Evolutionary conservation across 768 basidiomycete genomes (phyloP).

Genomic region (Candolleomyces aberdarensis): DNA sequence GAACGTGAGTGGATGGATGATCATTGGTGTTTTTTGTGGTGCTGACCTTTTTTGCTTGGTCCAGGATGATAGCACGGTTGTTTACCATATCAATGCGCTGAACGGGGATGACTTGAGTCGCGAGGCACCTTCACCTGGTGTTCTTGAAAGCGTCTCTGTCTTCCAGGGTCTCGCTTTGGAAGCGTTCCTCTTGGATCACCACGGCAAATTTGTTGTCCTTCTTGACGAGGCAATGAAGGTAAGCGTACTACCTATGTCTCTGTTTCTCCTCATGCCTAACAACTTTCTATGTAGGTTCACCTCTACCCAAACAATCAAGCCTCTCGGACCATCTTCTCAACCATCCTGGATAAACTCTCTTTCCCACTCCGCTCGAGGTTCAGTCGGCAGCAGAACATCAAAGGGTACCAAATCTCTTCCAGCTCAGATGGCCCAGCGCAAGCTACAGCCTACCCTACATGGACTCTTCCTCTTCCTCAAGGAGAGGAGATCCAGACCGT

Average conservation of each 20-base stretch:
- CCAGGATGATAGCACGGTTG: slow-evolving; percentile 44
- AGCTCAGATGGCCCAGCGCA: slow-evolving; percentile 31
- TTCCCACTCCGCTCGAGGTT: slow-evolving; percentile 52
- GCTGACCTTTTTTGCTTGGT: not conserved
- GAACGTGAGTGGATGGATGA: slow-evolving; percentile 54
- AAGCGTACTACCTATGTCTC: too few relatives aligned
- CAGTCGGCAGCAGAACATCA: slow-evolving; percentile 29
- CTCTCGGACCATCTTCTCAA: slow-evolving; percentile 41
- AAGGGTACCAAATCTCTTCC: slow-evolving; percentile 53
- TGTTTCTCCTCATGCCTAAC: too few relatives aligned
- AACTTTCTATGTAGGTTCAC: slow-evolving; percentile 60
- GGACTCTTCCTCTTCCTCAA: slow-evolving; percentile 56
- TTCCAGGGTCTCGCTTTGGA: slow-evolving; percentile 60
- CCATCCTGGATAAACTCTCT: slow-evolving; percentile 43
- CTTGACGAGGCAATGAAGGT: slow-evolving; percentile 81
- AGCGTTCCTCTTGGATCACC: slow-evolving; percentile 48
- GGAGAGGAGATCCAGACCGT: slow-evolving; percentile 58
- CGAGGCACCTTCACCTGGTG: slow-evolving; percentile 13
- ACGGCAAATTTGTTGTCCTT: slow-evolving; percentile 53
- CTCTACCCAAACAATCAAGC: slow-evolving; percentile 61
- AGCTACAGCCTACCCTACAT: slow-evolving; percentile 57
- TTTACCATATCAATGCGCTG: slow-evolving; percentile 76
- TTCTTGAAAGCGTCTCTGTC: slow-evolving; percentile 51
- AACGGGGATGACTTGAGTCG: slow-evolving; percentile 61
- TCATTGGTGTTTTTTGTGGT: not conserved